These are phyloP conservation scores for Chlorella ohadii DNA, from an alignment of 139 green algal genomes.

Conservation along the genomic window DNA sequence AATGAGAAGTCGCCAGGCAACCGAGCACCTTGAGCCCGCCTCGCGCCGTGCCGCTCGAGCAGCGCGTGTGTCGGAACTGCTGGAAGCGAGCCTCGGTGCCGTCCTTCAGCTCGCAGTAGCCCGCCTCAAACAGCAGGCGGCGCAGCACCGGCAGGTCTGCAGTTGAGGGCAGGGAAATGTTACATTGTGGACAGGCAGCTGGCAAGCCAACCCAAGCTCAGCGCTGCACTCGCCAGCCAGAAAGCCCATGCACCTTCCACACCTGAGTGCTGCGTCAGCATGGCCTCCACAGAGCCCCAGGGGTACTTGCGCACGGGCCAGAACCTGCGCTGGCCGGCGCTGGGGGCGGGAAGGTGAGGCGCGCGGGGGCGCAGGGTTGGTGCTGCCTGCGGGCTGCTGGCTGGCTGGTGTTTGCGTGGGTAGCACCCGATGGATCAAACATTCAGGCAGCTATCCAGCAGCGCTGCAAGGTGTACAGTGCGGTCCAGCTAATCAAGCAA, in stretches of 20 bases:
- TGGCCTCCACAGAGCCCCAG: slow-evolving; percentile 57
- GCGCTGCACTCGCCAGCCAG: too few species aligned
- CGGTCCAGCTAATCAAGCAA: too few species aligned
- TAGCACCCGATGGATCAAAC: too few species aligned
- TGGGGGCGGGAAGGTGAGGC: background rate
- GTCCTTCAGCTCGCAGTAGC: slow-evolving; percentile 53
- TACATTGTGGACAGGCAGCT: background rate
- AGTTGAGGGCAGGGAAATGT: background rate
- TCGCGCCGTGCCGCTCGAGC: too few species aligned
- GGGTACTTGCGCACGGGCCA: slow-evolving; percentile 65
- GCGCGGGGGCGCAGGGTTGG: background rate
- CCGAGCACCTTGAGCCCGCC: too few species aligned
- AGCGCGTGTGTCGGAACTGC: slow-evolving; percentile 20
- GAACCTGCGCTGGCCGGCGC: slow-evolving; percentile 40
- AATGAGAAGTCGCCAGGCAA: too few species aligned
- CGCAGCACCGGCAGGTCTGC: slow-evolving; percentile 48
- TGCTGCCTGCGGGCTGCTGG: too few species aligned
- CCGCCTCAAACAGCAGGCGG: slow-evolving; percentile 52
- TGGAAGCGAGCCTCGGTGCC: slow-evolving; percentile 55
- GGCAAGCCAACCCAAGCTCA: background rate
- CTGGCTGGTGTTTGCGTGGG: too few species aligned
- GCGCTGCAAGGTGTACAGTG: too few species aligned
- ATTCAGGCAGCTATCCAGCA: too few species aligned
- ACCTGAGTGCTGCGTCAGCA: slow-evolving; percentile 50
- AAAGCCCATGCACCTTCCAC: too few species aligned